These are phyloP conservation scores for rapeseed (Brassica napus) DNA, from an alignment of 345 rosid genomes.

Conservation along the genomic window Da-Ae NC_063434.1:12296501-12297000, in stretches of 20 bases:
- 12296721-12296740: background rate
- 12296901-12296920: background rate
- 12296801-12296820: background rate
- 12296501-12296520: background rate
- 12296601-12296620: background rate
- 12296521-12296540: background rate
- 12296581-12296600: background rate
- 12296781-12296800: background rate
- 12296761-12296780: background rate
- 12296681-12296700: background rate
- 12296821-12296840: background rate
- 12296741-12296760: background rate
- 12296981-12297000: background rate
- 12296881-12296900: background rate
- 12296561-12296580: background rate
- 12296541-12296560: background rate
- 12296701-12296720: background rate
- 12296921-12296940: background rate
- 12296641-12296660: background rate
- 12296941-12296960: background rate
- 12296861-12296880: background rate
- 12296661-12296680: background rate
- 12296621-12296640: background rate
- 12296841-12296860: background rate
- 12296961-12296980: background rate